phyloP scores from a whole-genome alignment of 225 moss, liverwort and hornwort species.

The Polytrichum formosum region DNA sequence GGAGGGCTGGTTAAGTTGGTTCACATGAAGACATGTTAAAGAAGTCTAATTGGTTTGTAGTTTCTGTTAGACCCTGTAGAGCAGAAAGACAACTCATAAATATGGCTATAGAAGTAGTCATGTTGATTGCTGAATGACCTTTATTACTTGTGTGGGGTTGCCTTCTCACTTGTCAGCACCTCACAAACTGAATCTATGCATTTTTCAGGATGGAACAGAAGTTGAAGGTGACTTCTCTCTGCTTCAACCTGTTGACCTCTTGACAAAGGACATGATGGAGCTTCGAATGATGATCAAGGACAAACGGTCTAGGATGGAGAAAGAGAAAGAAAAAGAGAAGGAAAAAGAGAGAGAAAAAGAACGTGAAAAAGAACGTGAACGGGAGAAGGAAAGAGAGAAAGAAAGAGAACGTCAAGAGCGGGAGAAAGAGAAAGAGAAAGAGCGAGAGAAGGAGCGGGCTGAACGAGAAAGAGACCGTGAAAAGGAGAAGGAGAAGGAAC shows the following conservation, averaged over 20 bases:
- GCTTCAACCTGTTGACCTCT: constrained; percentile 86
- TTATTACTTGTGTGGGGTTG: no score
- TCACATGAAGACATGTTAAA: no score
- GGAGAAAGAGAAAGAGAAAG: constrained; percentile 83
- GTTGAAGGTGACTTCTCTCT: constrained; percentile 95
- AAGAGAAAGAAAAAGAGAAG: constrained; percentile 95
- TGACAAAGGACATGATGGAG: constrained; percentile 95
- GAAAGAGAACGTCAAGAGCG: constrained; percentile 56
- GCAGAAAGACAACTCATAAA: no score
- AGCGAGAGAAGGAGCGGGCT: constrained; percentile 83
- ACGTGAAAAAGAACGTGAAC: constrained; percentile 69
- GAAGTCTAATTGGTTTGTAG: no score
- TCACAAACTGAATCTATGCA: not conserved
- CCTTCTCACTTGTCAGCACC: not conserved
- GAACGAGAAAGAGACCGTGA: constrained; percentile 67
- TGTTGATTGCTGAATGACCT: no score
- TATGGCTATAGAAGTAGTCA: no score
- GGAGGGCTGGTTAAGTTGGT: no score
- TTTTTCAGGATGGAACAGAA: constrained; percentile 81
- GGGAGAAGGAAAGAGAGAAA: constrained; percentile 74
- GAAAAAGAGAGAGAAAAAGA: constrained; percentile 76
- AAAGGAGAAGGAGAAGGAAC: no score
- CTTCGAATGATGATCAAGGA: constrained; percentile 95
- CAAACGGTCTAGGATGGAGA: constrained; percentile 78
- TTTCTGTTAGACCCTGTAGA: no score